Evolutionary conservation across 140 eudicot genomes (phyloP), one percentile per base, ranked within the genome.

Genomic region (Cichorium intybus): DNA sequence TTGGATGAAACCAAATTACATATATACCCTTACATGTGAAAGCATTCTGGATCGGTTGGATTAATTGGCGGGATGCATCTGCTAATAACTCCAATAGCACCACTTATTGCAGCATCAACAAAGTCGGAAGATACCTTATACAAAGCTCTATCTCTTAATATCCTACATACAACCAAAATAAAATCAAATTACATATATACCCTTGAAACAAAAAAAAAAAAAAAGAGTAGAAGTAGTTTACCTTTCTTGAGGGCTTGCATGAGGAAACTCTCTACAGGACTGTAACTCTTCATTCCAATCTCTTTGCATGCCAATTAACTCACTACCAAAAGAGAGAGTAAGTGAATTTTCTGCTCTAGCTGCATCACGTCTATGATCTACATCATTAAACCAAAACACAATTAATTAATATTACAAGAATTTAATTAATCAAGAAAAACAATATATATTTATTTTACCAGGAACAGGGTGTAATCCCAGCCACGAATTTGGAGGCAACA

Each of bases 11-110:
- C n/a, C n/a, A n/a, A n/a, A n/a, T n/a, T n/a, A n/a, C n/a, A n/a
- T n/a, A n/a, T n/a, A n/a, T n/a, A n/a, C n/a, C n/a, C 95, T 86
- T 56, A 94, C 99, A 94, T 94, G 87, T 94, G 97, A 84, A 94
- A 94, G 84, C 99, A 94, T 75, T 94, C 99, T 7, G 97, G 99
- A 80, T 94, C 99, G 24, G 99, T 94, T 43, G 99, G 99, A 78
- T 94, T 94, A 46, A 94, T 94, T 24, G 99, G 97, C 27, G 99
- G 97, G 52, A 94, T 94, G 75, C 99, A 94, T 78, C 99, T 82
- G 73, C 84, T 94, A 51, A 94, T 94, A 71, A 94, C 99, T 61
- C 97, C 99, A 80, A 89, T 79, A 50, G 99, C 99, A 72, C 99
- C 99, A 75, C 82, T 89, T 65, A 81, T 89, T 56, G 99, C 99